Evolutionary conservation across 768 basidiomycete species (phyloP), one percentile per base, ranked within the genome.

Genomic region (Tricholoma saponaceum): DNA sequence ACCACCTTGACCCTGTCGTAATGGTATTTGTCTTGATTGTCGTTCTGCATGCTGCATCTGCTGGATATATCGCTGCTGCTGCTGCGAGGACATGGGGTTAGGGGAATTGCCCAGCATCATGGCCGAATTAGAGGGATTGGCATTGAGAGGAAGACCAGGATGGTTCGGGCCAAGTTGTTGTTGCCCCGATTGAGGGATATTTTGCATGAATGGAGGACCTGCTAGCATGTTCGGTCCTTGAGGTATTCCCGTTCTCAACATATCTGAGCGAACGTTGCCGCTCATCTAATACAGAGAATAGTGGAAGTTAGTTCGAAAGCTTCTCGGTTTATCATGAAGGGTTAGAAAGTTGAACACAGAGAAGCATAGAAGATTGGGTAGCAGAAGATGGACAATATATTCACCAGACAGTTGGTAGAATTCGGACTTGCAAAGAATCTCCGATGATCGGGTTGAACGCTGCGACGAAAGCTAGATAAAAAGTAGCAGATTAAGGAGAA

Each of bases 171-270:
- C 37, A 22, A 69, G 59, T 37, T 63, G 61, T 44, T 66, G 70
- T 66, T 76, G 79, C 6, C 65, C 65, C 33, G 72, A 62, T 62
- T 71, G 77, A 41, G 69, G 70, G 41, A 79, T 76, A 55, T 74
- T 75, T 52, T 69, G 75, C 58, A 74, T 67, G 61, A 74, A 75
- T 25, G 70, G 65, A 2, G 71, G 60, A 44, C 62, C 64, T 58
- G 74, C 67, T 33, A 68, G 65, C 44, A 76, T 68, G 70, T 82
- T 76, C 52, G 72, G 57, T 57, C 57, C 10, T 50, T 61, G 65
- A 59, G 78, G 71, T 66, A 76, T 76, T 68, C 73, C 74, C 58
- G 73, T 64, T 61, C 80, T 79, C 52, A 83, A 62, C 73, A 83
- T 74, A 62, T 83, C 78, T 60, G 67, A 69, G 55, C 77, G 81